Evolutionary conservation across 305 asterid species (phyloP), one percentile per base, ranked within the genome.

Genomic region (Rubia balearica): DNA sequence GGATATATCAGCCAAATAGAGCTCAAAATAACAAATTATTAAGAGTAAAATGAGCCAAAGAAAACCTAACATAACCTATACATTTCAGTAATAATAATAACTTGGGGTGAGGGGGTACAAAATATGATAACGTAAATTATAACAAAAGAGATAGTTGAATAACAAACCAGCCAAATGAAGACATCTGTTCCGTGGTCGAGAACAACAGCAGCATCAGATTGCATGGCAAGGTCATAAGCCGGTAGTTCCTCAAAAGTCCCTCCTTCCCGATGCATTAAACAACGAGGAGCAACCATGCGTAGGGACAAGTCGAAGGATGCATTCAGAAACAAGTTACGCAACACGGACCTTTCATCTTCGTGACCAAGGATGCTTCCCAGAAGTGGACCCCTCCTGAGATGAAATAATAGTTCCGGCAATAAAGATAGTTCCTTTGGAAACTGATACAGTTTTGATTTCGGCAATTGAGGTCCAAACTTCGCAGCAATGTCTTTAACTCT

Each of bases 131-230:
- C 55, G 14, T 4, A 1, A 61, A 64, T 7, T 12, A 64, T 5
- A 36, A 33, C 48, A 38, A 1, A 6, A 11, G 21, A 33, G 61
- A 66, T 65, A 66, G 64, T 41, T 73, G 48, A 67, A 70, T 11
- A 61, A 67, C 87, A 30, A 85, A 92, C 97, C 98, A 91, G 83
- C 97, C 98, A 93, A 83, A 93, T 88, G 84, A 93, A 93, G 82
- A 93, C 90, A 83, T 93, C 98, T 30, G 98, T 90, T 73, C 98
- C 98, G 61, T 93, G 97, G 80, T 93, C 98, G 76, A 93, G 97
- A 84, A 93, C 96, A 71, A 90, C 97, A 19, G 98, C 98, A 67
- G 96, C 87, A 81, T 90, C 98, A 71, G 98, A 89, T 77, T 93
- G 98, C 98, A 93, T 93, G 62, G 90, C 96, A 76, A 93, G 96